phyloP scores from a whole-genome alignment of 169 alveolate genomes.

The Plasmodium sp. region DNA sequence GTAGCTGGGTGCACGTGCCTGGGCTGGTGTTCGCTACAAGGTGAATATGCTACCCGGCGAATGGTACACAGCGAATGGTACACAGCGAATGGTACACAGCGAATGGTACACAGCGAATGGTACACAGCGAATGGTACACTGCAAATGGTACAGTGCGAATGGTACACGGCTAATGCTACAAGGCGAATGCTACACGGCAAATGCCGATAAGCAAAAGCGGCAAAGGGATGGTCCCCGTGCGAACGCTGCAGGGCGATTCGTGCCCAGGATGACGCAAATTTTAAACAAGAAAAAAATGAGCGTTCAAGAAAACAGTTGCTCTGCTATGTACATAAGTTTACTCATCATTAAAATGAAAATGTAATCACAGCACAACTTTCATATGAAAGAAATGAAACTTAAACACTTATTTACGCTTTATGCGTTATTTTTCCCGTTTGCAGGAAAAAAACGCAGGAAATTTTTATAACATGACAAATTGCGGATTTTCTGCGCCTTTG shows the following conservation, averaged over 20 bases:
- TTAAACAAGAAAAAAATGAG: background rate
- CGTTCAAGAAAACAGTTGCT: background rate
- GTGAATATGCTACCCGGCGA: background rate
- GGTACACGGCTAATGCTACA: background rate
- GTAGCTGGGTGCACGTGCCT: background rate
- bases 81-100: no score
- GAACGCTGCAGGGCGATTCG: background rate
- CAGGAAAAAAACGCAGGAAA: background rate
- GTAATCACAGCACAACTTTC: background rate
- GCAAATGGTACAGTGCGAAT: no score
- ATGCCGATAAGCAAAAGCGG: background rate
- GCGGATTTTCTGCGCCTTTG: background rate
- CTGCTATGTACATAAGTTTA: background rate
- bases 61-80: background rate
- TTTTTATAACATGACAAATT: background rate
- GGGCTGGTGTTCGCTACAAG: background rate
- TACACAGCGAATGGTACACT: background rate
- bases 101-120: background rate
- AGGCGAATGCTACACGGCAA: background rate
- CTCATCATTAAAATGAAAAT: background rate
- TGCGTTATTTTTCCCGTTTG: constrained; percentile 1
- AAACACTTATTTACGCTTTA: background rate
- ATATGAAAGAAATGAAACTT: background rate
- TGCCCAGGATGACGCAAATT: background rate
- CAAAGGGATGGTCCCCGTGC: background rate